These are phyloP conservation scores for Tetrapisispora namnaoensis DNA, from an alignment of 805 yeast genomes.

Conservation along the genomic window DNA sequence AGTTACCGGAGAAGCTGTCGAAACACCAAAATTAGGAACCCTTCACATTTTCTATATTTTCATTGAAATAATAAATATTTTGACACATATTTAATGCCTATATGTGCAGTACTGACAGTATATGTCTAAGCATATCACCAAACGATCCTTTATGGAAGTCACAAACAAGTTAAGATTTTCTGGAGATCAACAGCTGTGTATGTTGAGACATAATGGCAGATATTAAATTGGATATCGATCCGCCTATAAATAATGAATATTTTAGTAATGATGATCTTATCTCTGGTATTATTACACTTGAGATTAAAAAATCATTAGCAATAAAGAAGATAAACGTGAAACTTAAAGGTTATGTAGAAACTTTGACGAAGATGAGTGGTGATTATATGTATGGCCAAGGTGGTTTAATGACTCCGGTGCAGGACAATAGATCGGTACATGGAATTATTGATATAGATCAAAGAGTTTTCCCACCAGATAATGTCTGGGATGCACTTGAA, in stretches of 20 bases:
- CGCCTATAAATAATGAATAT: conserved; percentile 24
- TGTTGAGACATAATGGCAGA: conserved; percentile 12
- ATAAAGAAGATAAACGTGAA: conserved; percentile 42
- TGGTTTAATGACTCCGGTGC: conserved; percentile 21
- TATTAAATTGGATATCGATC: conserved; percentile 12
- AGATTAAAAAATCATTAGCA: conserved; percentile 18
- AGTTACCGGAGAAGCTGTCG: too few species aligned
- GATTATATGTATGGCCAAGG: conserved; percentile 13
- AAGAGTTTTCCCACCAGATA: conserved; percentile 27
- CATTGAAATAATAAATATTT: not conserved
- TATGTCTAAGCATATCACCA: too few species aligned
- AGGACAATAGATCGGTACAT: conserved; percentile 22
- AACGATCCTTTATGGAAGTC: too few species aligned
- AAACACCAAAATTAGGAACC: not conserved
- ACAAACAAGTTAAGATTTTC: too few species aligned
- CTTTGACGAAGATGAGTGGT: conserved; percentile 19
- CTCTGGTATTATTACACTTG: conserved; percentile 21
- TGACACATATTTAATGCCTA: not conserved
- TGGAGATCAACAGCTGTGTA: too few species aligned
- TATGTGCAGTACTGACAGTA: too few species aligned
- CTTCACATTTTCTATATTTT: not conserved
- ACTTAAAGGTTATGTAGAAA: conserved; percentile 29
- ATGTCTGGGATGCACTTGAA: conserved; percentile 25
- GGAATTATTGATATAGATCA: conserved; percentile 13
- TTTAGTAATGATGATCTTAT: conserved; percentile 23